A percentile compares a stretch with the other conserved stretches of the same genome.
Conservation (phyloP, 305 asterid species). For the Fraxinus ornus region DNA sequence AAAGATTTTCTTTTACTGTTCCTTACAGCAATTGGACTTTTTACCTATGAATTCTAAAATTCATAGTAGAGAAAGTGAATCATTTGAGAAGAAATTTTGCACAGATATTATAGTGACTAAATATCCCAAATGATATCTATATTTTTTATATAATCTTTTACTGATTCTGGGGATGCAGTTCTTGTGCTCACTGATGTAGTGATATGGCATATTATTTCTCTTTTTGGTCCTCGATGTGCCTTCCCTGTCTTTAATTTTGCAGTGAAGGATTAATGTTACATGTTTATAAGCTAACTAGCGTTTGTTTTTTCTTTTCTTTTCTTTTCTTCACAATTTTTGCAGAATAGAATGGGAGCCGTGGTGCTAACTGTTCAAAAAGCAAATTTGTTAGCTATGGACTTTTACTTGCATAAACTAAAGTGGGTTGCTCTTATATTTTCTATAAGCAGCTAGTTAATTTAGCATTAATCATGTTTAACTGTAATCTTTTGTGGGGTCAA, state of each 20-base stretch:
- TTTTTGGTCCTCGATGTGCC: background rate
- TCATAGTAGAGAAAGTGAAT: background rate
- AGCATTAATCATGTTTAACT: slow-evolving; percentile 6
- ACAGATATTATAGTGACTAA: background rate
- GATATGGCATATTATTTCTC: slow-evolving; percentile 12
- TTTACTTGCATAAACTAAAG: slow-evolving; percentile 56
- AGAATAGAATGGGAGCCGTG: slow-evolving; percentile 82
- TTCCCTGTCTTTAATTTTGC: background rate
- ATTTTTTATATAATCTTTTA: background rate
- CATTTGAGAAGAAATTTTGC: slow-evolving; percentile 1
- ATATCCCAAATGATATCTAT: background rate
- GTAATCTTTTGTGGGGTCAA: slow-evolving; percentile 7
- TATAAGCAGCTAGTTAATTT: slow-evolving; percentile 36
- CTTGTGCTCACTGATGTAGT: slow-evolving; percentile 19
- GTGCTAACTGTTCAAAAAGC: slow-evolving; percentile 85
- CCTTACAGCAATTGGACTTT: background rate
- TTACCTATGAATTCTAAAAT: background rate
- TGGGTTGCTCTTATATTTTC: background rate
- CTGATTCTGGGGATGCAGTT: background rate
- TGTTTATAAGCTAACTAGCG: slow-evolving; percentile 22
- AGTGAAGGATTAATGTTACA: background rate
- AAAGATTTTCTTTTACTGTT: slow-evolving; percentile 1
- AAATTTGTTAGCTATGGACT: slow-evolving; percentile 66
- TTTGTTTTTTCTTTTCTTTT: background rate
- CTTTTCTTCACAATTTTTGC: slow-evolving; percentile 25